These are phyloP conservation scores for Acmispon strigosus DNA, from an alignment of 306 rosid genomes.

Conservation along the genomic window DNA sequence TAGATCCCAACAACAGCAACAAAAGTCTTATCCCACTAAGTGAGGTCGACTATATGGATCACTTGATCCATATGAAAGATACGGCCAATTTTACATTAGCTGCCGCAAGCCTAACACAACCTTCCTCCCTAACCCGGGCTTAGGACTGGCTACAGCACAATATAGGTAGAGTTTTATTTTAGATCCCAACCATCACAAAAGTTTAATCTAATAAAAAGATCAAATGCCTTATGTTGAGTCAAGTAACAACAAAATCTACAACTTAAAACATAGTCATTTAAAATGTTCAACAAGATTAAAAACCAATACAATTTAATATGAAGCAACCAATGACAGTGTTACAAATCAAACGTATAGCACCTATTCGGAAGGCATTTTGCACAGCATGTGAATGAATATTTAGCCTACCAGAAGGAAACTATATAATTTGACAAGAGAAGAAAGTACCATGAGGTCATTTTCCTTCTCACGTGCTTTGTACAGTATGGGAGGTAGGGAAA, in stretches of 20 bases:
- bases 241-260: slow-evolving; percentile 2
- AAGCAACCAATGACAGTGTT: slow-evolving; percentile 6
- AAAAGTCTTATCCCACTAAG: not conserved
- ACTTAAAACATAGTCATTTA: not conserved
- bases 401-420: slow-evolving; percentile 14
- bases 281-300: slow-evolving; percentile 9
- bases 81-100: too few species aligned
- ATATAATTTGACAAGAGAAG: slow-evolving; percentile 12
- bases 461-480: slow-evolving; percentile 69
- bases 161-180: not conserved
- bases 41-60: too few species aligned
- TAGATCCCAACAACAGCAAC: slow-evolving; percentile 10
- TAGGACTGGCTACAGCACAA: too few species aligned
- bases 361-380: not conserved
- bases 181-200: slow-evolving; percentile 4
- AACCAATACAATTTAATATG: not conserved
- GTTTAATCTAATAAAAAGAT: slow-evolving; percentile 14
- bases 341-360: slow-evolving; percentile 15
- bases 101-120: too few species aligned
- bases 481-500: slow-evolving; percentile 58
- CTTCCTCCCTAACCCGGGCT: too few species aligned
- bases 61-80: too few species aligned
- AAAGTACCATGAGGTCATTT: slow-evolving; percentile 48
- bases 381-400: slow-evolving; percentile 6
- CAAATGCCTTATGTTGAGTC: not conserved